Conservation (phyloP, 2,329 filamentous ascomycete genomes). For the Salinomyces thailandicus region DNA sequence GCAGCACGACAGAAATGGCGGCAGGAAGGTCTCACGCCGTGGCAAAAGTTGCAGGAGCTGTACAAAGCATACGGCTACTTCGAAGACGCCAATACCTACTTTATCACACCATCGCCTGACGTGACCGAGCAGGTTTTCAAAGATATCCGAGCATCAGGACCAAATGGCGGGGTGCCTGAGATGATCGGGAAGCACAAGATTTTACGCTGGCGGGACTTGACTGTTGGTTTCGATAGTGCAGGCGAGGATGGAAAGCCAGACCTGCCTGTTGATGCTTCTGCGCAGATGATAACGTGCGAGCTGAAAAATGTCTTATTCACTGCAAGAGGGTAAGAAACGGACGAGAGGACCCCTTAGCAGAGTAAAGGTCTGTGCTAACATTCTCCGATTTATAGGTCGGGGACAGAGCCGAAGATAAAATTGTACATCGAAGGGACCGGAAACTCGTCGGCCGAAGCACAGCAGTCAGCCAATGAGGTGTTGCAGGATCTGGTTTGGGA, state of each 20-base stretch:
- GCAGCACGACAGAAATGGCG: slow-evolving; percentile 44
- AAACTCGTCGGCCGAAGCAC: slow-evolving; percentile 32
- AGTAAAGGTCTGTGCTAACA: slow-evolving; percentile 43
- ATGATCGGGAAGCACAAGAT: slow-evolving; percentile 43
- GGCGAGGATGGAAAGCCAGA: slow-evolving; percentile 42
- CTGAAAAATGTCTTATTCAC: slow-evolving; percentile 31
- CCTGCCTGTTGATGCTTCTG: slow-evolving; percentile 46
- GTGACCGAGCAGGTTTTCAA: slow-evolving; percentile 46
- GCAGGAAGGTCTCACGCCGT: slow-evolving; percentile 45
- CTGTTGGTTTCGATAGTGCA: slow-evolving; percentile 48
- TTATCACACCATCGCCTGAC: slow-evolving; percentile 46
- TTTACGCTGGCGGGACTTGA: slow-evolving; percentile 51
- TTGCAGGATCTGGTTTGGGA: slow-evolving; percentile 36
- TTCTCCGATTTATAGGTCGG: too few species aligned
- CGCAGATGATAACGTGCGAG: slow-evolving; percentile 56
- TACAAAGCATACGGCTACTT: slow-evolving; percentile 44
- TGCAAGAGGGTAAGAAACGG: slow-evolving; percentile 6
- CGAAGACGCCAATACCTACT: slow-evolving; percentile 54
- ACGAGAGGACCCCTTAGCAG: slow-evolving; percentile 24
- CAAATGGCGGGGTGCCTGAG: slow-evolving; percentile 14
- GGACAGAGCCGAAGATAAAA: slow-evolving; percentile 59
- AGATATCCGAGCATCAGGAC: slow-evolving; percentile 36
- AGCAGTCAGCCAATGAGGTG: slow-evolving; percentile 36
- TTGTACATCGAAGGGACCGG: slow-evolving; percentile 43
- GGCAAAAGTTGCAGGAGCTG: slow-evolving; percentile 26